A percentile compares a stretch with the other conserved stretches of the same genome.
phyloP scores from a whole-genome alignment of 2,329 filamentous ascomycete genomes.

The Monosporascus ibericus region DNA sequence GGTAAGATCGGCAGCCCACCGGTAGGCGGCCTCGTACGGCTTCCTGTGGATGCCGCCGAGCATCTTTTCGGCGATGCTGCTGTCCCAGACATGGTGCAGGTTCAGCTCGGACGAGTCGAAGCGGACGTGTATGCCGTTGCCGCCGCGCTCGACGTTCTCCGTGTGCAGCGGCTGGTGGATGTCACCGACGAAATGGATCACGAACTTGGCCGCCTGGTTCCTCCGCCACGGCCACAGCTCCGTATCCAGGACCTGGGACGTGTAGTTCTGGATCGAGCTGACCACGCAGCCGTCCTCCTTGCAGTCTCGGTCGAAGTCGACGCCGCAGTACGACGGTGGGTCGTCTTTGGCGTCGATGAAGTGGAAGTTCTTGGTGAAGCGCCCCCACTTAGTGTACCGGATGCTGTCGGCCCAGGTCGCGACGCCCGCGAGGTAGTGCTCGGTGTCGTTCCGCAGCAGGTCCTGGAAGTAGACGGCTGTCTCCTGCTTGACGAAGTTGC shows the following conservation, averaged over 20 bases:
- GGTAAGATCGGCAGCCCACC: constrained; percentile 53
- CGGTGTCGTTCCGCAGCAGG: constrained; percentile 47
- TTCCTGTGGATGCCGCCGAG: constrained; percentile 48
- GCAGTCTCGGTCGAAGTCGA: constrained; percentile 58
- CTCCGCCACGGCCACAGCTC: constrained; percentile 38
- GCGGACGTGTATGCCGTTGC: constrained; percentile 60
- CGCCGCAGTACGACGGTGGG: constrained; percentile 51
- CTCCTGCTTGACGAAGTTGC: constrained; percentile 49
- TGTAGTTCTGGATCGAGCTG: constrained; percentile 55
- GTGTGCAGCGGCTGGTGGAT: constrained; percentile 64
- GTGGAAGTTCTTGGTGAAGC: constrained; percentile 58
- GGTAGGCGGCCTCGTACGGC: constrained; percentile 42
- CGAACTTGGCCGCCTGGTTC: constrained; percentile 58
- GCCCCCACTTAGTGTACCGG: constrained; percentile 57
- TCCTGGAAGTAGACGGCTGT: constrained; percentile 53
- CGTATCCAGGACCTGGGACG: constrained; percentile 44
- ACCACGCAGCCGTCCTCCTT: constrained; percentile 57
- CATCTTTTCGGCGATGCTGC: constrained; percentile 59
- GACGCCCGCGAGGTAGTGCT: constrained; percentile 55
- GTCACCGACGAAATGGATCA: constrained; percentile 64
- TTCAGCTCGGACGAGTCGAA: constrained; percentile 56
- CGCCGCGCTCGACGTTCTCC: constrained; percentile 57
- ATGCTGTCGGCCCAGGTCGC: constrained; percentile 64
- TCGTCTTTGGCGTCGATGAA: constrained; percentile 64
- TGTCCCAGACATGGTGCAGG: constrained; percentile 70